Percentiles rank a stretch among this genome's conserved stretches.
These are phyloP conservation scores for Diplodia scrobiculata DNA, from an alignment of 2,329 filamentous ascomycete species.

Conservation along the genomic window DNA sequence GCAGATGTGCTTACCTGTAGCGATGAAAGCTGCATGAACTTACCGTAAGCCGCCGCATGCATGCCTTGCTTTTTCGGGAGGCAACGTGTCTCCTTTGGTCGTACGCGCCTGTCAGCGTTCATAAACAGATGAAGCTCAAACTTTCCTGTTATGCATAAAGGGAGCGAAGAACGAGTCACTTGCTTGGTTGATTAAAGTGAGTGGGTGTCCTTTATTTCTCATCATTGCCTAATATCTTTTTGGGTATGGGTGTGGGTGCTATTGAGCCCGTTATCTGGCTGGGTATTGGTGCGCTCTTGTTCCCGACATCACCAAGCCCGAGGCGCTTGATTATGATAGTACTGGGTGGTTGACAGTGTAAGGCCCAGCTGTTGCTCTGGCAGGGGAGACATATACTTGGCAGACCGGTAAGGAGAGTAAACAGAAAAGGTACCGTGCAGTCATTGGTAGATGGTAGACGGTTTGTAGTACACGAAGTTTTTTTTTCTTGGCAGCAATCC, in stretches of 20 bases:
- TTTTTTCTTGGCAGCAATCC: neutral
- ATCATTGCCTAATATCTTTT: too few species aligned
- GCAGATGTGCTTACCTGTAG: neutral
- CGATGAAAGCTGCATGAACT: neutral
- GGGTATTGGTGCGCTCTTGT: neutral
- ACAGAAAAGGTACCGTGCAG: neutral
- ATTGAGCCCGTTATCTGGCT: neutral
- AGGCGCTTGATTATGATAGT: neutral
- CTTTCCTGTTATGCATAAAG: neutral
- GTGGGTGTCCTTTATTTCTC: too few species aligned
- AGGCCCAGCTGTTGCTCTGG: neutral
- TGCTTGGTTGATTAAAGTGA: neutral
- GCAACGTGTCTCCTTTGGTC: neutral
- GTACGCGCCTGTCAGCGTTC: neutral
- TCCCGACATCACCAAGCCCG: neutral
- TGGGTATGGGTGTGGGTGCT: too few species aligned
- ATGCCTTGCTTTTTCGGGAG: neutral
- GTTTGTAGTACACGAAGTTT: neutral
- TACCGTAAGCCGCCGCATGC: neutral
- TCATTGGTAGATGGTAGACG: neutral
- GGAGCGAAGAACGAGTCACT: neutral
- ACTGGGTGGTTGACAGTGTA: neutral
- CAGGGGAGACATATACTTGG: neutral
- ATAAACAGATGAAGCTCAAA: neutral
- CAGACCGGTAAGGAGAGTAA: neutral